Evolutionary conservation across 305 asterid species (phyloP).

Genomic region (Ruellia speciosa): DNA sequence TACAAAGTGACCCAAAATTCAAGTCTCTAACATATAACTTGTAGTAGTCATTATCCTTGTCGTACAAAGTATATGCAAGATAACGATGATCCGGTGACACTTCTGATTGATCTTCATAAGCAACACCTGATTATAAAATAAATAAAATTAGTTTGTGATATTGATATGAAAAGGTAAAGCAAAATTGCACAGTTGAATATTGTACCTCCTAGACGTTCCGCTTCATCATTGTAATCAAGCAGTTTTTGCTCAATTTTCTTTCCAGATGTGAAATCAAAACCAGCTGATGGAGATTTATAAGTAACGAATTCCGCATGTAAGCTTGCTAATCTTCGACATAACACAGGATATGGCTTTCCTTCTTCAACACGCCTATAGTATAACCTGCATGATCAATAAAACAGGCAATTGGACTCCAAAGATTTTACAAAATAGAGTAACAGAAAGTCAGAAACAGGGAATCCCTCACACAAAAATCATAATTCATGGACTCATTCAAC

Average conservation of each 20-base stretch:
- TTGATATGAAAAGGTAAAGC: not conserved
- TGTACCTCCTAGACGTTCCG: slow-evolving; percentile 82
- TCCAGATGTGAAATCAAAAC: slow-evolving; percentile 87
- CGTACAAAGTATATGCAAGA: slow-evolving; percentile 93
- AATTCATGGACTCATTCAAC: slow-evolving; percentile 2
- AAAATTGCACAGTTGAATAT: slow-evolving; percentile 6
- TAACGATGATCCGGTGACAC: slow-evolving; percentile 93
- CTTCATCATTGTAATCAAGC: slow-evolving; percentile 91
- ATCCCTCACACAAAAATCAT: not conserved
- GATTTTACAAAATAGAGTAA: slow-evolving; percentile 14
- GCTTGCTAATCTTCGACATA: slow-evolving; percentile 83
- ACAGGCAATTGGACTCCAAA: slow-evolving; percentile 1
- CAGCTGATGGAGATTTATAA: slow-evolving; percentile 78
- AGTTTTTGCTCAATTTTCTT: slow-evolving; percentile 84
- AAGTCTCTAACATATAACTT: slow-evolving; percentile 76
- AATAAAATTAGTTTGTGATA: slow-evolving; percentile 10
- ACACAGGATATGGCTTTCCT: slow-evolving; percentile 78
- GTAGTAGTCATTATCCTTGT: slow-evolving; percentile 74
- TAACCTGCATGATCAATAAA: slow-evolving; percentile 52
- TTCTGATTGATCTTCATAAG: slow-evolving; percentile 84
- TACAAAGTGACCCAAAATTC: slow-evolving; percentile 71
- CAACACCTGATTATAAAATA: slow-evolving; percentile 47
- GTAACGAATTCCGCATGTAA: slow-evolving; percentile 72
- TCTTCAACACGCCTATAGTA: slow-evolving; percentile 88
- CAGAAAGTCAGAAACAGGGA: slow-evolving; percentile 1